phyloP scores from a whole-genome alignment of 1,284 basidiomycete genomes.

The Anthracocystis panici-leucophaei region DNA sequence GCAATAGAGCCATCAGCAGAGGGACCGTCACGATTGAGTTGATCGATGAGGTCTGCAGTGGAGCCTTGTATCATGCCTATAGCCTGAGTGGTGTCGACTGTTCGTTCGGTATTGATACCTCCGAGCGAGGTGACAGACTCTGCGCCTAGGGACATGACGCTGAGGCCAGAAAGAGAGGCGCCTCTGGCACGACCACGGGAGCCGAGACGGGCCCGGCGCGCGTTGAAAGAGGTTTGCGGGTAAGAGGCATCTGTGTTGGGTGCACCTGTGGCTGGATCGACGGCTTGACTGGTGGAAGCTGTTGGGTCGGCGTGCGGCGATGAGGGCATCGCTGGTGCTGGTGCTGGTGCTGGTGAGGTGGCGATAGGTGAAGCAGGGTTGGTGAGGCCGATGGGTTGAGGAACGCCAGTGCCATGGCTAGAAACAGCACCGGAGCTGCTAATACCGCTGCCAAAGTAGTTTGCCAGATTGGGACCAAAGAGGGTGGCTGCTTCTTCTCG shows the following conservation, averaged over 20 bases:
- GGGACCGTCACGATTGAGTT: slow-evolving; percentile 30
- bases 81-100: slow-evolving; percentile 14
- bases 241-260: slow-evolving; percentile 5
- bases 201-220: slow-evolving; percentile 50
- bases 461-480: slow-evolving; percentile 61
- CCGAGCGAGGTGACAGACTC: slow-evolving; percentile 52
- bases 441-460: slow-evolving; percentile 61
- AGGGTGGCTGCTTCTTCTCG: slow-evolving; percentile 60
- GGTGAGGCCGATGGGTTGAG: slow-evolving; percentile 21
- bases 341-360: slow-evolving; percentile 2
- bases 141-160: slow-evolving; percentile 53
- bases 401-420: slow-evolving; percentile 24
- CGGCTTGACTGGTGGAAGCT: background rate
- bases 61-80: slow-evolving; percentile 52
- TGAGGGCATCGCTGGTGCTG: slow-evolving; percentile 5
- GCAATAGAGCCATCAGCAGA: slow-evolving; percentile 33
- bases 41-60: slow-evolving; percentile 46
- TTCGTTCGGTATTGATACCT: slow-evolving; percentile 32
- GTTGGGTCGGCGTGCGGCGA: background rate
- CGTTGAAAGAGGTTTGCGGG: slow-evolving; percentile 18
- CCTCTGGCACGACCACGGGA: slow-evolving; percentile 59
- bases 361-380: slow-evolving; percentile 22
- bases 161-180: slow-evolving; percentile 59
- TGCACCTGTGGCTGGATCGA: slow-evolving; percentile 4
- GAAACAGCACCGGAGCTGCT: slow-evolving; percentile 54